Percentiles rank a stretch among this genome's conserved stretches.
phyloP scores from a whole-genome alignment of 768 basidiomycete genomes.

The Agrocybe pediades region DNA sequence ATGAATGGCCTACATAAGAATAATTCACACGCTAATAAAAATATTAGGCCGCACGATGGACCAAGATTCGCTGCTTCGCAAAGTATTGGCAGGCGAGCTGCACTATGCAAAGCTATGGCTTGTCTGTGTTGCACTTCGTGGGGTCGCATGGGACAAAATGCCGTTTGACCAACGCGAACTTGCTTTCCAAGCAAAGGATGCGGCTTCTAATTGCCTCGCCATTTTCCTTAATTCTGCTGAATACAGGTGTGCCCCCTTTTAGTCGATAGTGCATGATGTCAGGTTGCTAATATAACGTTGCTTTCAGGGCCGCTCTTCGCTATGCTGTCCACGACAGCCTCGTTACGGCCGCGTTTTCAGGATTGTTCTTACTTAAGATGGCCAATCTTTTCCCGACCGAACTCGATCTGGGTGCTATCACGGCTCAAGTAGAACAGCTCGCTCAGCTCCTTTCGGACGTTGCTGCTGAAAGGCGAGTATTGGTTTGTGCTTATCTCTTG shows the following conservation, averaged over 20 bases:
- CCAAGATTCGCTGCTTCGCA: conserved; percentile 82
- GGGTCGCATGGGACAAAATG: conserved; percentile 96
- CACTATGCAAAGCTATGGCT: conserved; percentile 96
- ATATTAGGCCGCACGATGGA: conserved; percentile 73
- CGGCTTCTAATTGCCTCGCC: conserved; percentile 82
- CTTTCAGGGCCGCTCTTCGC: conserved; percentile 74
- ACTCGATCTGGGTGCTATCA: conserved; percentile 75
- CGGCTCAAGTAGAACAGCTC: conserved; percentile 85
- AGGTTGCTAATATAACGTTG: neutral
- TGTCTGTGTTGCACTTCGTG: conserved; percentile 88
- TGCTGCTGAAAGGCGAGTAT: conserved; percentile 81
- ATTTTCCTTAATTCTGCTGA: conserved; percentile 82
- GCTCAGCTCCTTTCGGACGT: conserved; percentile 90
- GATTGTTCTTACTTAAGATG: conserved; percentile 91
- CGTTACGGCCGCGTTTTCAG: conserved; percentile 89
- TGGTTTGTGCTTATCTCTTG: neutral
- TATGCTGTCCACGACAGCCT: conserved; percentile 94
- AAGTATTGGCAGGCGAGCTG: conserved; percentile 85
- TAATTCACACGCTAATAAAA: conserved; percentile 7
- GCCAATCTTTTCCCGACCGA: conserved; percentile 90
- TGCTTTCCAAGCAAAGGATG: conserved; percentile 94
- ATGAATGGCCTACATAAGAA: neutral
- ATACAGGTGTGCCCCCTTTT: conserved; percentile 58
- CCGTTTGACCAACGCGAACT: conserved; percentile 92
- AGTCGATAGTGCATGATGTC: neutral